phyloP scores from a whole-genome alignment of 768 basidiomycete species.

The Suillus discolor region DNA sequence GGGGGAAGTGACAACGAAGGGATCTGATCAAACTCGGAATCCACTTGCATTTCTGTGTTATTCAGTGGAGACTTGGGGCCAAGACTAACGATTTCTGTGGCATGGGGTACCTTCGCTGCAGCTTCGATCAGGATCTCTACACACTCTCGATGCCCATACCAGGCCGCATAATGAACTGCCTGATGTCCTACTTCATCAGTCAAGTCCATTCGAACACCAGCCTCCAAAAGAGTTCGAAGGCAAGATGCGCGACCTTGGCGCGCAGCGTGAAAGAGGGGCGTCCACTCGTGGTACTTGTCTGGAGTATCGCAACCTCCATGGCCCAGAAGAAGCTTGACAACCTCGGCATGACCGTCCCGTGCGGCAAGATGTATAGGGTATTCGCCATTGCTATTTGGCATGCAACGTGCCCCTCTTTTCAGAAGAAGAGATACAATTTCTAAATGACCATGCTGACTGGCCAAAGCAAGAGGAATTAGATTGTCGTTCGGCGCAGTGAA shows the following conservation, averaged over 20 bases:
- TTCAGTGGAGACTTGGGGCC: slow-evolving; percentile 19
- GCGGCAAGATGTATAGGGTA: slow-evolving; percentile 97
- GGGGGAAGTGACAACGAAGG: slow-evolving; percentile 95
- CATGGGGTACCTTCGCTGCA: slow-evolving; percentile 23
- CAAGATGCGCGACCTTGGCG: slow-evolving; percentile 80
- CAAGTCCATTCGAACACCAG: slow-evolving; percentile 73
- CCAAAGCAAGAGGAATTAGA: slow-evolving; percentile 85
- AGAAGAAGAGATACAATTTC: slow-evolving; percentile 81
- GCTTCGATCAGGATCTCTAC: slow-evolving; percentile 59
- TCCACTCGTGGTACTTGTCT: slow-evolving; percentile 99
- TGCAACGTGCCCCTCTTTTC: slow-evolving; percentile 70
- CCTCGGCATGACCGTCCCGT: slow-evolving; percentile 84
- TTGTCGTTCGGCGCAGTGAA: slow-evolving; percentile 62
- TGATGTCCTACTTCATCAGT: slow-evolving; percentile 84
- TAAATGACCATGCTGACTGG: slow-evolving; percentile 87
- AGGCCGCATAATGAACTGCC: slow-evolving; percentile 93
- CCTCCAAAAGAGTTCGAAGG: slow-evolving; percentile 76
- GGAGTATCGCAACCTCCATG: slow-evolving; percentile 82
- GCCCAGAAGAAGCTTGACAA: slow-evolving; percentile 75
- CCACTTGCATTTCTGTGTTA: slow-evolving; percentile 39
- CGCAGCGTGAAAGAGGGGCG: slow-evolving; percentile 93
- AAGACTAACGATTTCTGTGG: slow-evolving; percentile 20
- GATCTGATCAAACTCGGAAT: slow-evolving; percentile 87
- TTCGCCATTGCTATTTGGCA: slow-evolving; percentile 93
- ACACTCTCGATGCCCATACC: slow-evolving; percentile 85